A percentile compares a stretch with the other conserved stretches of the same genome.
Evolutionary conservation across 176 grass and related monocot genomes (phyloP).

Genomic region (Puya raimondii): DNA sequence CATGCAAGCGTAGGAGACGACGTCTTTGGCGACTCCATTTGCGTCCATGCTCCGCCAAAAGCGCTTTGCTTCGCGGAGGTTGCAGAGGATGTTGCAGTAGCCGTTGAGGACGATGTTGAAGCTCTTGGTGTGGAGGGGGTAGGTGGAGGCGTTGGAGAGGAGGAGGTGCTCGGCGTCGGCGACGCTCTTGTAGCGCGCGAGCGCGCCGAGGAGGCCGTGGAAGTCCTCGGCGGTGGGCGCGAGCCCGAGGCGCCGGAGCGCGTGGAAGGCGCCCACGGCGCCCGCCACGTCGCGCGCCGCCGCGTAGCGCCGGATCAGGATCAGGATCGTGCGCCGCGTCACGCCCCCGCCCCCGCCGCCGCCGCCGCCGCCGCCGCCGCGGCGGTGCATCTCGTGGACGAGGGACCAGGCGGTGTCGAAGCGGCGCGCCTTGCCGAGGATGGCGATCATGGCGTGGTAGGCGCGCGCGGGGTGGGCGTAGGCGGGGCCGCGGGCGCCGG

Average conservation of each 20-base stretch:
- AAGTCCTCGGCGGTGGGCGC: slow-evolving; percentile 32
- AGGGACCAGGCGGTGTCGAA: slow-evolving; percentile 64
- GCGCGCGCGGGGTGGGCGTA: slow-evolving; percentile 41
- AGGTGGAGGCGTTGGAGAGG: slow-evolving; percentile 41
- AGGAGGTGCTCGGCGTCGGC: slow-evolving; percentile 75
- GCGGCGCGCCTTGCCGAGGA: slow-evolving; percentile 68
- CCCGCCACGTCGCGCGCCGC: slow-evolving; percentile 48
- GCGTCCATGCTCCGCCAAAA: slow-evolving; percentile 65
- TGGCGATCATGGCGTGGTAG: slow-evolving; percentile 69
- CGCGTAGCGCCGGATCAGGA: slow-evolving; percentile 50
- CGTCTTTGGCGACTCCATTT: slow-evolving; percentile 42
- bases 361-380: slow-evolving; percentile 39
- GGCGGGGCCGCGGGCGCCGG: slow-evolving; percentile 29
- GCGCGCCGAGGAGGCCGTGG: slow-evolving; percentile 58
- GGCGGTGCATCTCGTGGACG: slow-evolving; percentile 59
- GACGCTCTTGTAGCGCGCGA: slow-evolving; percentile 77
- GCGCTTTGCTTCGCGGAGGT: slow-evolving; percentile 53
- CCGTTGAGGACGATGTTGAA: slow-evolving; percentile 86
- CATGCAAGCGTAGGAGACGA: slow-evolving; percentile 72
- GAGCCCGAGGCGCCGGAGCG: slow-evolving; percentile 50
- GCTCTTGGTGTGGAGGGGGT: slow-evolving; percentile 76
- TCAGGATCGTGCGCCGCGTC: slow-evolving; percentile 38
- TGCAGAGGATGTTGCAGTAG: slow-evolving; percentile 60
- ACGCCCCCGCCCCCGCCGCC: slow-evolving; percentile 19
- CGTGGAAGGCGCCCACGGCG: slow-evolving; percentile 51